Conservation (phyloP, 306 rosid species). For the Dalbergia oliveri region DNA sequence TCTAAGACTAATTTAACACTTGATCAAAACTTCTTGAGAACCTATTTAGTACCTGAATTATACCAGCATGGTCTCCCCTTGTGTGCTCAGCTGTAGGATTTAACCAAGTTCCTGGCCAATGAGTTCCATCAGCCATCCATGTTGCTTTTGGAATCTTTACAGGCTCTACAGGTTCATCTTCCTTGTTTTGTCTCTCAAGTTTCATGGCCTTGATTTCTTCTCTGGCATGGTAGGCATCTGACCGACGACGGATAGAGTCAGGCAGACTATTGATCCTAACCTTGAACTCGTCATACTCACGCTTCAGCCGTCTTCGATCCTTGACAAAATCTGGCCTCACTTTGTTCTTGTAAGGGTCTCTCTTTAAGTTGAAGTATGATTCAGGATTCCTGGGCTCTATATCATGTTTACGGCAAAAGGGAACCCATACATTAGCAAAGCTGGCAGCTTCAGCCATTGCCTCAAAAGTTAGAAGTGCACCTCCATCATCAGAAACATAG, state of each 20-base stretch:
- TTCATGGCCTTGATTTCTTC: conserved; percentile 95
- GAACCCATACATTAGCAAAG: conserved; percentile 88
- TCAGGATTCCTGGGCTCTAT: conserved; percentile 97
- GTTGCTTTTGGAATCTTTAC: conserved; percentile 90
- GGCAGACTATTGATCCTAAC: conserved; percentile 90
- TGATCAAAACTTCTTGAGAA: conserved; percentile 32
- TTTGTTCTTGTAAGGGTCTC: conserved; percentile 93
- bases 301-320: conserved; percentile 89
- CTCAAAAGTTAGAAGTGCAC: conserved; percentile 93
- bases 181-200: conserved; percentile 77
- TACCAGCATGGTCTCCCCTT: conserved; percentile 88
- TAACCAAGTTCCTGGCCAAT: conserved; percentile 99
- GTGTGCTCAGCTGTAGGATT: conserved; percentile 75
- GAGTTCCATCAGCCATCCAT: conserved; percentile 99
- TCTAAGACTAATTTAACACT: neutral
- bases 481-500: conserved; percentile 97
- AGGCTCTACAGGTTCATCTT: conserved; percentile 72
- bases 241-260: conserved; percentile 89
- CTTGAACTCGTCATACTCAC: conserved; percentile 96
- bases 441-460: conserved; percentile 99
- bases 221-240: conserved; percentile 92
- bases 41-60: conserved; percentile 75
- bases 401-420: conserved; percentile 88
- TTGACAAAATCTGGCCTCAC: conserved; percentile 83
- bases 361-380: conserved; percentile 79